phyloP scores from a whole-genome alignment of 805 yeast species.

The Sugiyamaella qingdaonensis region DNA sequence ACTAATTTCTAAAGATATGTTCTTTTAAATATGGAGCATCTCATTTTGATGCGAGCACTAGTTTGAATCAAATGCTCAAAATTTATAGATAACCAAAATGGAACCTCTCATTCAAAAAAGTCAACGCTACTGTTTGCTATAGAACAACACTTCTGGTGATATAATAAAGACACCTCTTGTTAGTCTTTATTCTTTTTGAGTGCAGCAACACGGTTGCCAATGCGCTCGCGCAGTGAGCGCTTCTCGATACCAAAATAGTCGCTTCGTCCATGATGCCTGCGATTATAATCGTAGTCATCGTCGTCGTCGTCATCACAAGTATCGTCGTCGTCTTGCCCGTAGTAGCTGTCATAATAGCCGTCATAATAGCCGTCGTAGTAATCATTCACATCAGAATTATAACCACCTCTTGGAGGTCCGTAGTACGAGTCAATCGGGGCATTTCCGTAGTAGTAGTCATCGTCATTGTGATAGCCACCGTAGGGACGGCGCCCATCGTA shows the following conservation, averaged over 20 bases:
- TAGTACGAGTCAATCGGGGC: neutral
- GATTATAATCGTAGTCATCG: neutral
- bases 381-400: neutral
- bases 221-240: neutral
- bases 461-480: neutral
- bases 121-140: too few species aligned
- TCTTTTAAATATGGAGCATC: too few species aligned
- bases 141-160: too few species aligned
- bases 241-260: neutral
- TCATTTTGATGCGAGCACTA: too few species aligned
- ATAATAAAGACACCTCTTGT: neutral
- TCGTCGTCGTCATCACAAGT: neutral
- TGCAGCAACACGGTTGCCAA: neutral
- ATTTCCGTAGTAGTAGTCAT: neutral
- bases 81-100: too few species aligned
- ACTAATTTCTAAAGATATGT: too few species aligned
- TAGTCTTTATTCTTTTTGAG: neutral
- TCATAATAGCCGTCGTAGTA: slow-evolving; percentile 3
- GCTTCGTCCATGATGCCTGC: neutral
- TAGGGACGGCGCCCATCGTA: neutral
- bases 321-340: neutral
- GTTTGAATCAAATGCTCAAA: too few species aligned
- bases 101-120: too few species aligned
- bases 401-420: neutral
- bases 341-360: slow-evolving; percentile 3